Base-by-base conservation (phyloP, 2,329 filamentous ascomycete species). In the Ophiocordyceps sinensis region DNA sequence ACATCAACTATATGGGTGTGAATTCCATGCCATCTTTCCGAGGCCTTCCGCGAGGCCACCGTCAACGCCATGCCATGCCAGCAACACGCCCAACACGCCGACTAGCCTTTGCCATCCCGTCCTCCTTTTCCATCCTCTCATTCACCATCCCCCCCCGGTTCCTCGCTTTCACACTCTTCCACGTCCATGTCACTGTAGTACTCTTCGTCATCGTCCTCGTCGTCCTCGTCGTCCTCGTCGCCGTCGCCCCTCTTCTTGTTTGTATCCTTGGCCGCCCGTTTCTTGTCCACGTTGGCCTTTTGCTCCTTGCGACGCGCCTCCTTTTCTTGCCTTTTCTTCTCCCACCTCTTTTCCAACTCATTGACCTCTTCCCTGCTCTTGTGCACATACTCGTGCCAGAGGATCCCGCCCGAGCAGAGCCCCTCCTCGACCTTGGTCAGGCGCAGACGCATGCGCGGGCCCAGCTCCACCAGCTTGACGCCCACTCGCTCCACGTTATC, bases 381-480 rank as follows among this genome's bases (percentile, higher is more conserved):
- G 57, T 81, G 76, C 41, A 96, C 79, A 56, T 86, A 93, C 57
- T 95, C 87, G 60, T 98, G 91, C 91, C 91, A 98, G 83, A 98
- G 85, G 43, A 94, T 75, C 58, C 86, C 91, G 39, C 91, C 91
- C 23, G 75, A 73, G 53, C 87, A 95, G 7, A 96, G 63, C 2
- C 89, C 91, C 52, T 98, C 91, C 57, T 98, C 91, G 5, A 98
- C 88, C 66, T 98, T 98, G 42, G 86, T 88, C 63, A 98, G 68
- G 28, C 89, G 78, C 34, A 98, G 66, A 45, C 77, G 82, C 82
- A 98, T 81, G 41, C 91, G 77, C 1, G 91, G 91, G 0, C 91
- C 91, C 1, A 98, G 67, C 63, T 98, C 91, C 4, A 94, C 80
- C 7, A 98, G 69, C 58, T 94, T 95, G 19, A 98, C 85, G 0